A percentile compares a stretch with the other conserved stretches of the same genome.
Conservation (phyloP, 768 basidiomycete genomes). For the Lactarius hengduanensis region DNA sequence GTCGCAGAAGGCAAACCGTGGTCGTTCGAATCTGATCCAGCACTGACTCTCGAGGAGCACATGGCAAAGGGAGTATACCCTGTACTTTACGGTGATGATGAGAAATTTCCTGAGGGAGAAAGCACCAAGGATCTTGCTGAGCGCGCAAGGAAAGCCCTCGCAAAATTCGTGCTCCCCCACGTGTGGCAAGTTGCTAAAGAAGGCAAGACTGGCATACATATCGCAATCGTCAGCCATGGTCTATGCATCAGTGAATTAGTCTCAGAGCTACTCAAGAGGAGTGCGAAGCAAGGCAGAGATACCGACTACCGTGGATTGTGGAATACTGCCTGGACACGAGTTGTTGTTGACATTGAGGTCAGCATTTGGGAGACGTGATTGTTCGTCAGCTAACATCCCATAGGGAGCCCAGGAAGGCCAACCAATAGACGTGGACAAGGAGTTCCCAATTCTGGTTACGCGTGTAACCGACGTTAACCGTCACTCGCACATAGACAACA, state of each 20-base stretch:
- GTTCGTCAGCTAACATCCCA: slow-evolving; percentile 4
- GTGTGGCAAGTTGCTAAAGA: slow-evolving; percentile 44
- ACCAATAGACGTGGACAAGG: slow-evolving; percentile 32
- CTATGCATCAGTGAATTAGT: slow-evolving; percentile 58
- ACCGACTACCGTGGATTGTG: slow-evolving; percentile 49
- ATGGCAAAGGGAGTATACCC: slow-evolving; percentile 56
- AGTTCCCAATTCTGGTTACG: slow-evolving; percentile 41
- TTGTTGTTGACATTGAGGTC: slow-evolving; percentile 51
- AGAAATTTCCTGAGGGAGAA: slow-evolving; percentile 71
- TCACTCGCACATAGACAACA: slow-evolving; percentile 51
- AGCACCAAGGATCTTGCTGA: slow-evolving; percentile 58
- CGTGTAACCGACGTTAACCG: slow-evolving; percentile 52
- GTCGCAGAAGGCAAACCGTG: slow-evolving; percentile 64
- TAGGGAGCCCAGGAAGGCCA: slow-evolving; percentile 35
- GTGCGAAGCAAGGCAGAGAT: slow-evolving; percentile 37
- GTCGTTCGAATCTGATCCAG: slow-evolving; percentile 31
- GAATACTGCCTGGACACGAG: slow-evolving; percentile 72
- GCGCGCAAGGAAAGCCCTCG: slow-evolving; percentile 52
- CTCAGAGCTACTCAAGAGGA: slow-evolving; percentile 47
- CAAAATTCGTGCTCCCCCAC: slow-evolving; percentile 55
- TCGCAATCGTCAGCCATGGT: slow-evolving; percentile 77
- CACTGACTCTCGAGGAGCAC: slow-evolving; percentile 43
- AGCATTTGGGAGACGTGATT: background rate
- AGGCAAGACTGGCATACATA: slow-evolving; percentile 44
- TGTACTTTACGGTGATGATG: slow-evolving; percentile 41